A percentile compares a stretch with the other conserved stretches of the same genome.
These are phyloP conservation scores for Fusarium beomiforme DNA, from an alignment of 2,329 filamentous ascomycete species.

Conservation along the genomic window DNA sequence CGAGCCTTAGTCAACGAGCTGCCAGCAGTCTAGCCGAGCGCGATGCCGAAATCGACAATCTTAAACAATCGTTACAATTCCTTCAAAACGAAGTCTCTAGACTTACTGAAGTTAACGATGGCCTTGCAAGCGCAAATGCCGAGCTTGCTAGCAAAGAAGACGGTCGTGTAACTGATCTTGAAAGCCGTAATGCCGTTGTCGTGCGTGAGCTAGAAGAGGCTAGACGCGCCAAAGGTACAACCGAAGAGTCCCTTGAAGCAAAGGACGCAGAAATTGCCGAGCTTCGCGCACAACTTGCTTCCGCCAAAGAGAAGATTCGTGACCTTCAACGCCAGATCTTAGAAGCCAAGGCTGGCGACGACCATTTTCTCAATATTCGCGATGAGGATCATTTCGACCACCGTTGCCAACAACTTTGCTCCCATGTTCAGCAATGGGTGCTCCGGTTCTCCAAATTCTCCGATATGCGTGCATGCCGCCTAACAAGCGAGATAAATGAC, in stretches of 20 bases:
- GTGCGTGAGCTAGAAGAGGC: constrained; percentile 75
- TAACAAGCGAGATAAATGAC: constrained; percentile 85
- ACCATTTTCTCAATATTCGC: constrained; percentile 78
- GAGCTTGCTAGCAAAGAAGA: constrained; percentile 81
- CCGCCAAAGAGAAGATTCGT: constrained; percentile 71
- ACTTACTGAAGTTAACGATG: constrained; percentile 84
- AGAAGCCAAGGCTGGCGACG: constrained; percentile 68
- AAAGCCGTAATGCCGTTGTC: constrained; percentile 72
- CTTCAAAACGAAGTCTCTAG: constrained; percentile 84
- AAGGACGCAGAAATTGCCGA: constrained; percentile 86
- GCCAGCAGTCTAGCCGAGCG: constrained; percentile 80
- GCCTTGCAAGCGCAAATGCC: constrained; percentile 79
- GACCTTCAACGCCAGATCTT: constrained; percentile 65
- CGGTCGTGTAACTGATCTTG: constrained; percentile 73
- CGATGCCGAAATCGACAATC: constrained; percentile 85
- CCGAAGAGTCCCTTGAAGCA: constrained; percentile 73
- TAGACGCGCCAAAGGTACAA: constrained; percentile 70
- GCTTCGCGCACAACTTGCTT: constrained; percentile 80
- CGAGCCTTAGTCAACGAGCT: constrained; percentile 70
- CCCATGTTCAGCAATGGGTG: constrained; percentile 97
- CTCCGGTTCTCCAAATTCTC: constrained; percentile 98
- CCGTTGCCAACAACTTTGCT: constrained; percentile 92
- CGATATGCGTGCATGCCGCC: constrained; percentile 86
- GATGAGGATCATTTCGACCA: constrained; percentile 97
- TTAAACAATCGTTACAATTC: constrained; percentile 81